A percentile compares a stretch with the other conserved stretches of the same genome.
These are phyloP conservation scores for Phytophthora meadii DNA, from an alignment of 352 stramenopile genomes.

Conservation along the genomic window DNA sequence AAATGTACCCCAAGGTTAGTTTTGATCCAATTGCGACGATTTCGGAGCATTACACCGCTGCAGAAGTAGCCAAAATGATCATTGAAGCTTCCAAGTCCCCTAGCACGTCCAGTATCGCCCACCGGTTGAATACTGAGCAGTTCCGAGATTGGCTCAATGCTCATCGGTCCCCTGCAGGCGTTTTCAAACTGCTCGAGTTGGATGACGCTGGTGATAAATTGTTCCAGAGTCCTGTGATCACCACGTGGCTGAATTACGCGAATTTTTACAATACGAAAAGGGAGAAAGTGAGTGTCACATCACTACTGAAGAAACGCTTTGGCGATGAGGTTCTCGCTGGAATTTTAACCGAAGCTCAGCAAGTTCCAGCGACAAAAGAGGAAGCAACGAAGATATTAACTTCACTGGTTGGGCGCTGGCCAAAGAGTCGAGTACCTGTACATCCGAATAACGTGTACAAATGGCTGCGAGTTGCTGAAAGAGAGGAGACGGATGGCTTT, in stretches of 20 bases:
- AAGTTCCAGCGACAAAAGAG: not conserved
- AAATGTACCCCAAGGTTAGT: slow-evolving; percentile 7
- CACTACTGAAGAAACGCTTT: not conserved
- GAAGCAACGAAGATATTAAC: not conserved
- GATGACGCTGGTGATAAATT: not conserved
- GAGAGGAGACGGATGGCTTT: not conserved
- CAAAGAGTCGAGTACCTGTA: not conserved
- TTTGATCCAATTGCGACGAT: slow-evolving; percentile 4
- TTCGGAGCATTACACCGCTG: not conserved
- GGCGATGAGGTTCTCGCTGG: not conserved
- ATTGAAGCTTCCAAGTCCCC: slow-evolving; percentile 1
- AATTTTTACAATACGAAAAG: not conserved
- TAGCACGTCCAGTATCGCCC: slow-evolving; percentile 1
- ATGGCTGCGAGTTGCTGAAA: not conserved
- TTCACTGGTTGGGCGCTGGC: not conserved
- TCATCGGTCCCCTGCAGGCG: not conserved
- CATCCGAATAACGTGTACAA: not conserved
- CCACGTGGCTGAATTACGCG: slow-evolving; percentile 4
- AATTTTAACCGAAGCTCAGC: not conserved
- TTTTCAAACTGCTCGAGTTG: not conserved
- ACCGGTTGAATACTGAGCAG: slow-evolving; percentile 1
- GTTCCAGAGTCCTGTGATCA: not conserved
- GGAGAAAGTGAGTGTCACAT: not conserved
- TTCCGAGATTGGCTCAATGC: slow-evolving; percentile 2
- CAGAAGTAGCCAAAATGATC: slow-evolving; percentile 12